phyloP scores from a whole-genome alignment of 2,329 filamentous ascomycete species.

The Colletotrichum salicis region DNA sequence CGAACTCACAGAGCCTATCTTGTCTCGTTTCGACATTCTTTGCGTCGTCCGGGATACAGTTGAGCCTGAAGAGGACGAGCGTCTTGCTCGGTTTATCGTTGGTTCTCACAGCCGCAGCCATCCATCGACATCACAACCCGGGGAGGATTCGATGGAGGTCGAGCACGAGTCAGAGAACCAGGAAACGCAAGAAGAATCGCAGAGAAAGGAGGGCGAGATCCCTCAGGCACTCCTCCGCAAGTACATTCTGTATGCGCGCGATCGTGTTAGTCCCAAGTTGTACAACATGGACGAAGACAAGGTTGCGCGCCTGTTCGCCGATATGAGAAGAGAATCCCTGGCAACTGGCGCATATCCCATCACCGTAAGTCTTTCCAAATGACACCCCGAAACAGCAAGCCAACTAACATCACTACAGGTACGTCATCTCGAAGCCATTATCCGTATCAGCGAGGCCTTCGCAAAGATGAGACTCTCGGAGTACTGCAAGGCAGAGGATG shows the following conservation, averaged over 20 bases:
- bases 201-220: slow-evolving; percentile 74
- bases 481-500: slow-evolving; percentile 89
- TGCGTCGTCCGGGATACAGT: slow-evolving; percentile 97
- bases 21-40: slow-evolving; percentile 97
- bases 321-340: slow-evolving; percentile 93
- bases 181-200: slow-evolving; percentile 48
- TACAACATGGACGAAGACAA: slow-evolving; percentile 99
- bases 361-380: slow-evolving; percentile 74
- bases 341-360: slow-evolving; percentile 98
- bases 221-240: slow-evolving; percentile 91
- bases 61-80: slow-evolving; percentile 90
- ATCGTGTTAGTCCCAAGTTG: slow-evolving; percentile 89
- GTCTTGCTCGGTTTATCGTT: slow-evolving; percentile 93
- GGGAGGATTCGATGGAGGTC: slow-evolving; percentile 68
- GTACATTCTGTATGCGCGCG: slow-evolving; percentile 94
- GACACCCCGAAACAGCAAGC: not conserved
- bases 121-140: slow-evolving; percentile 65
- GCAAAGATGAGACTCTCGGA: slow-evolving; percentile 98
- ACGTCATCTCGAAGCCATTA: slow-evolving; percentile 96
- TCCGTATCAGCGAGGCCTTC: slow-evolving; percentile 93
- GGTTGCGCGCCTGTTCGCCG: slow-evolving; percentile 90
- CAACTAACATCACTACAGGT: slow-evolving; percentile 67
- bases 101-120: slow-evolving; percentile 93
- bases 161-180: slow-evolving; percentile 64
- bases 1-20: slow-evolving; percentile 93